Evolutionary conservation across 2,329 filamentous ascomycete species (phyloP).

Genomic region (Phoma sp.): DNA sequence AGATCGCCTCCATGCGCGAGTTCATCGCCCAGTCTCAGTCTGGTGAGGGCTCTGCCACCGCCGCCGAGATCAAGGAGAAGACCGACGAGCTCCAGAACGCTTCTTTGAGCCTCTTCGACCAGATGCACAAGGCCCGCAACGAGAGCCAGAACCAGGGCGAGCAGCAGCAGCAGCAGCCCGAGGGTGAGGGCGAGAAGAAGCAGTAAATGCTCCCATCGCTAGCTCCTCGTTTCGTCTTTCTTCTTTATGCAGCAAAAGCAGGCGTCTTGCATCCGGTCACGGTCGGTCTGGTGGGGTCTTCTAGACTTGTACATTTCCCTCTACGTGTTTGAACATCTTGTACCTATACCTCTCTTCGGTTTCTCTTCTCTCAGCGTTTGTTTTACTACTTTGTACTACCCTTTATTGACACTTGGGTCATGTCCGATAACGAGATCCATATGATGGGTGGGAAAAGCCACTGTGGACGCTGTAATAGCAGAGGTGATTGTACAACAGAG

Average conservation of each 20-base stretch:
- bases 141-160: conserved; percentile 60
- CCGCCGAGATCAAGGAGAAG: conserved; percentile 97
- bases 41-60: conserved; percentile 83
- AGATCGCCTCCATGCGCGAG: conserved; percentile 84
- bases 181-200: conserved; percentile 76
- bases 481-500: conserved; percentile 37
- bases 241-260: conserved; percentile 41
- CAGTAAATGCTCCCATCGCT: conserved; percentile 50
- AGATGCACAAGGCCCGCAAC: conserved; percentile 96
- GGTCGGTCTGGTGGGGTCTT: conserved; percentile 33
- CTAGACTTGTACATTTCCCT: conserved; percentile 44
- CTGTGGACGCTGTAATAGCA: conserved; percentile 27
- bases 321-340: conserved; percentile 36
- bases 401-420: conserved; percentile 29
- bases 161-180: conserved; percentile 50
- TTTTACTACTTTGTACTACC: conserved; percentile 39
- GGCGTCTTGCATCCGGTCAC: conserved; percentile 47
- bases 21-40: conserved; percentile 93
- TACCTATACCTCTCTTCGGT: conserved; percentile 45
- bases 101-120: conserved; percentile 96
- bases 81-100: conserved; percentile 96
- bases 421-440: conserved; percentile 31
- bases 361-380: conserved; percentile 39
- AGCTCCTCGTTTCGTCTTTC: conserved; percentile 29
- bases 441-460: conserved; percentile 27